phyloP scores from a whole-genome alignment of 495 filamentous ascomycete species.

The Pyronema domesticum region DNA sequence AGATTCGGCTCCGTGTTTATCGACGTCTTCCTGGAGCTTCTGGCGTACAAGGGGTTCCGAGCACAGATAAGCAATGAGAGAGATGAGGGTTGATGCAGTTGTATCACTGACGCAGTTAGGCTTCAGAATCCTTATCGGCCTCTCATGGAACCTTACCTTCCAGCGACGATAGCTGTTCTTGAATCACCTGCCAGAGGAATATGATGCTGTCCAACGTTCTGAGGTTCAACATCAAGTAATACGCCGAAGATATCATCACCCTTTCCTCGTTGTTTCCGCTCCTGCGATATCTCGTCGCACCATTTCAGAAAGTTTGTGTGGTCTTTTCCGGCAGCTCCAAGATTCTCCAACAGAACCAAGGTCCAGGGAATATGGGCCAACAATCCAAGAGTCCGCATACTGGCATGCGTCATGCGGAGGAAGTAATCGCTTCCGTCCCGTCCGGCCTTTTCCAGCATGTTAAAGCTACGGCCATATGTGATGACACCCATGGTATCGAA shows the following conservation, averaged over 20 bases:
- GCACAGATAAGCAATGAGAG: conserved; percentile 5
- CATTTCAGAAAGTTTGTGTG: conserved; percentile 2
- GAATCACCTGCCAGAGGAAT: conserved; percentile 4
- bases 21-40: conserved; percentile 5
- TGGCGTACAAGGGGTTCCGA: background rate
- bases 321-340: conserved; percentile 2
- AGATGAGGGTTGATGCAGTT: conserved; percentile 5
- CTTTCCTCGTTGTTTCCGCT: conserved; percentile 1
- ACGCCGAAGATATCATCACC: conserved; percentile 8
- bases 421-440: conserved; percentile 7
- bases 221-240: conserved; percentile 5
- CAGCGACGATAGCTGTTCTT: conserved; percentile 4
- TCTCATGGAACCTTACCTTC: conserved; percentile 1
- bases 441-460: conserved; percentile 13
- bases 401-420: conserved; percentile 6
- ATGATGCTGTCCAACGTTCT: background rate
- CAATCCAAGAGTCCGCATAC: background rate
- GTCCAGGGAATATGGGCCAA: conserved; percentile 4
- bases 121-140: background rate
- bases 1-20: conserved; percentile 1
- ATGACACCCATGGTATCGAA: conserved; percentile 27
- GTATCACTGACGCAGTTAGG: conserved; percentile 5
- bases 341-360: background rate
- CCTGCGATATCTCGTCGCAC: conserved; percentile 3
- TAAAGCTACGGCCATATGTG: conserved; percentile 21